These are phyloP conservation scores for Nakazawaea ishiwadae DNA, from an alignment of 805 yeast species.

Conservation along the genomic window DNA sequence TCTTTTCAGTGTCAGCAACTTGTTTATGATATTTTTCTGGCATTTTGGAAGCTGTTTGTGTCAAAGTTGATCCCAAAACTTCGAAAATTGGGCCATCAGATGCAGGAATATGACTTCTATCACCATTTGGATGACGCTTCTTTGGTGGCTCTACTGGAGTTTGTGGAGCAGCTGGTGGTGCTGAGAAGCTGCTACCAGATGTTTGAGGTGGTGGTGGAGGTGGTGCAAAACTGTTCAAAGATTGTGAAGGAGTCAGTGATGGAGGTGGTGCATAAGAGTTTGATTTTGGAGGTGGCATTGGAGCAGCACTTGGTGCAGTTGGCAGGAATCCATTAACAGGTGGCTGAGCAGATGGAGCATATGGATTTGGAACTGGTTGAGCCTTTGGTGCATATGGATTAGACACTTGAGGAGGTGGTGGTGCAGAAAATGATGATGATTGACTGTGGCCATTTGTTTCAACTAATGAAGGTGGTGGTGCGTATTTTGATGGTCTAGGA, in stretches of 20 bases:
- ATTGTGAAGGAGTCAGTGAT: constrained; percentile 3
- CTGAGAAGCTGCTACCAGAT: constrained; percentile 24
- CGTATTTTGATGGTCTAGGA: constrained; percentile 21
- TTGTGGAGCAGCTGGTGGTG: constrained; percentile 19
- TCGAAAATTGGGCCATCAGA: constrained; percentile 53
- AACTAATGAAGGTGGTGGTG: constrained; percentile 19
- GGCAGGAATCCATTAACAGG: constrained; percentile 17
- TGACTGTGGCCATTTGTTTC: not conserved
- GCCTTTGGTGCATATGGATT: constrained; percentile 35
- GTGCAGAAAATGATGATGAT: not conserved
- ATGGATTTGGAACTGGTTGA: constrained; percentile 24
- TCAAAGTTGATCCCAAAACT: constrained; percentile 50
- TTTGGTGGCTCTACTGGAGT: constrained; percentile 13
- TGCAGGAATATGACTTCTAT: constrained; percentile 62
- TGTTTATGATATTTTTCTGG: constrained; percentile 75
- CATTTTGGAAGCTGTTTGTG: constrained; percentile 61
- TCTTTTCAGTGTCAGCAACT: constrained; percentile 73
- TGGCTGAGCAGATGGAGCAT: constrained; percentile 28
- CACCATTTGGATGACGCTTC: constrained; percentile 50
- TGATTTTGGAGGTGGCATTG: constrained; percentile 3
- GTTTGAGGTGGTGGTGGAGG: constrained; percentile 13
- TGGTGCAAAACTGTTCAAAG: constrained; percentile 5
- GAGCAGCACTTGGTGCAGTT: constrained; percentile 18
- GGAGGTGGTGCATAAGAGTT: constrained; percentile 12
- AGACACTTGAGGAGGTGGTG: constrained; percentile 12